Conservation (phyloP, 2,329 filamentous ascomycete species). For the Trichoderma sp. region DNA sequence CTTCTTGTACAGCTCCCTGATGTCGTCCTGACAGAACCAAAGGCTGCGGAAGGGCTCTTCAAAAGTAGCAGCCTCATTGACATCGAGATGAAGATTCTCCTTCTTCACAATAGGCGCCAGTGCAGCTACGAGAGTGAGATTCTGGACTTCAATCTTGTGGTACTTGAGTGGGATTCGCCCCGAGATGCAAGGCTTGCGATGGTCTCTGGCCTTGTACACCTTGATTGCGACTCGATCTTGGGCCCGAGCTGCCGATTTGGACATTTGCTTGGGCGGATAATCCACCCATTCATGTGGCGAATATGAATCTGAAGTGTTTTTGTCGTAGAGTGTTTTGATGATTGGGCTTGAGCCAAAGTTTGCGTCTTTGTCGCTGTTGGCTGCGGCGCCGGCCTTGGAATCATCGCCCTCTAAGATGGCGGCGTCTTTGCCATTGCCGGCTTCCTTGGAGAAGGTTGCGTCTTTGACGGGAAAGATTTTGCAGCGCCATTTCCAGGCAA, state of each 20-base stretch:
- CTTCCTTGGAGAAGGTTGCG: slow-evolving; percentile 23
- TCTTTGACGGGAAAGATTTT: slow-evolving; percentile 31
- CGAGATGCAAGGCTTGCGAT: slow-evolving; percentile 40
- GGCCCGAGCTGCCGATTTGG: slow-evolving; percentile 38
- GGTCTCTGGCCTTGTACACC: slow-evolving; percentile 49
- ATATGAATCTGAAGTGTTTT: slow-evolving; percentile 28
- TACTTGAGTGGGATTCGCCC: slow-evolving; percentile 43
- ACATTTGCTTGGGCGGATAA: slow-evolving; percentile 45
- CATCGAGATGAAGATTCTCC: slow-evolving; percentile 43
- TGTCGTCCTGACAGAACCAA: slow-evolving; percentile 48
- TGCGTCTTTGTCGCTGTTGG: slow-evolving; percentile 27
- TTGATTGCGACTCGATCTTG: slow-evolving; percentile 47
- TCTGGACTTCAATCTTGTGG: slow-evolving; percentile 46
- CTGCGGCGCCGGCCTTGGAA: neutral
- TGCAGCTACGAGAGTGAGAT: slow-evolving; percentile 42
- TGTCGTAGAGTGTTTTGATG: slow-evolving; percentile 46
- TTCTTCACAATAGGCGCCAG: slow-evolving; percentile 47
- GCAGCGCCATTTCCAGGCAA: slow-evolving; percentile 37
- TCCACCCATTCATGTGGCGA: slow-evolving; percentile 41
- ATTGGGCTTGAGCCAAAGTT: slow-evolving; percentile 33
- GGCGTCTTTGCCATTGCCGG: slow-evolving; percentile 22
- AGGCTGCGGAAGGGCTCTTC: slow-evolving; percentile 43
- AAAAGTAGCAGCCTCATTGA: slow-evolving; percentile 41
- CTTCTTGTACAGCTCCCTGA: slow-evolving; percentile 35
- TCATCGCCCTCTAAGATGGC: neutral